These are phyloP conservation scores for Vitis hybrid DNA, from an alignment of 177 flowering plant species.

Conservation along the genomic window DNA sequence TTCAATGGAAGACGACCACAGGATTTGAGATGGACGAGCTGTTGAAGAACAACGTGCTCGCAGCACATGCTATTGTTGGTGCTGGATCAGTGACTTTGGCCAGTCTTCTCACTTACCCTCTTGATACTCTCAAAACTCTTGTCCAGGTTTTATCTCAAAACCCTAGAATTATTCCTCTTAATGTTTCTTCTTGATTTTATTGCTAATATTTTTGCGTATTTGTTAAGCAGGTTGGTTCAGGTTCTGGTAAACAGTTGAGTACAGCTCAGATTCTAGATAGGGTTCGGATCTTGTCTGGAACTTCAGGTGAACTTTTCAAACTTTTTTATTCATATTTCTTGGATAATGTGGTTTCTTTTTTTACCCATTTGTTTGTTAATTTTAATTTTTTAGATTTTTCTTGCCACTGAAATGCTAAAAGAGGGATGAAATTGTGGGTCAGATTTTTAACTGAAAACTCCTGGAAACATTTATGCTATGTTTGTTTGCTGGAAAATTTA, in stretches of 20 bases:
- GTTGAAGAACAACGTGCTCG: conserved; percentile 26
- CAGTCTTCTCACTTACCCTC: conserved; percentile 23
- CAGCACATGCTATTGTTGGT: conserved; percentile 31
- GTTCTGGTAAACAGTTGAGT: conserved; percentile 18
- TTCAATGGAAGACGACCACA: too few species aligned
- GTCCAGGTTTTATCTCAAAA: conserved; percentile 19
- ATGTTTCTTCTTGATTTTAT: too few species aligned
- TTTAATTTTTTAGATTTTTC: too few species aligned
- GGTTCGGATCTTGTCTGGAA: conserved; percentile 29
- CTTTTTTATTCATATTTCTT: too few species aligned
- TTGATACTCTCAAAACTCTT: conserved; percentile 33
- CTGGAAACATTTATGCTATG: too few species aligned
- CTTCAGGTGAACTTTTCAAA: conserved; percentile 18
- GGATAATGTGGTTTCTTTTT: too few species aligned
- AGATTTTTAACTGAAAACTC: too few species aligned
- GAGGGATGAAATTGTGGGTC: too few species aligned
- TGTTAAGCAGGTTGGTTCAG: conserved; percentile 28
- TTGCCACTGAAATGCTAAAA: too few species aligned
- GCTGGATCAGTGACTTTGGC: conserved; percentile 24
- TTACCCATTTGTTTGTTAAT: too few species aligned
- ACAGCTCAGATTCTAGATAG: conserved; percentile 24
- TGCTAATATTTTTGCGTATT: not conserved
- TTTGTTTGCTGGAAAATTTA: too few species aligned
- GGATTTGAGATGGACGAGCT: conserved; percentile 22
- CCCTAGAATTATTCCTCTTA: not conserved